Percentiles rank a stretch among this genome's conserved stretches.
Conservation (phyloP, 495 filamentous ascomycete species). For the Hypoxylon fuscum region DNA sequence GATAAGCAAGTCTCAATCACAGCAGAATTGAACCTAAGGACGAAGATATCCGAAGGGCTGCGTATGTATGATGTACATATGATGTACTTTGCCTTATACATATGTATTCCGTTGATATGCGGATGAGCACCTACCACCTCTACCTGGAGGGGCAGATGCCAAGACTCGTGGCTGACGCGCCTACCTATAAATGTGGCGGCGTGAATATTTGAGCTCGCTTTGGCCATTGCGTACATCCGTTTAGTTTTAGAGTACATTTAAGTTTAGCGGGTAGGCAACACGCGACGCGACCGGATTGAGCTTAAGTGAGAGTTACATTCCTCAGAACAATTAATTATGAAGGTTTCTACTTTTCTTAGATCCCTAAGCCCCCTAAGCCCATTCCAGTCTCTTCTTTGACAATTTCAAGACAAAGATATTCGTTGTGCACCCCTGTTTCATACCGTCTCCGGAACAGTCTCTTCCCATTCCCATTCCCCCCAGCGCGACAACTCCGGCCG, state of each 20-base stretch:
- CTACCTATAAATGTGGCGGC: not conserved
- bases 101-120: too few species aligned
- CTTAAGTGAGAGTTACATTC: conserved; percentile 7
- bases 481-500: conserved; percentile 30
- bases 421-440: conserved; percentile 29
- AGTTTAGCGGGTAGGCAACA: not conserved
- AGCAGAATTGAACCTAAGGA: too few species aligned
- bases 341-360: conserved; percentile 2
- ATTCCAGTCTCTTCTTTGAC: conserved; percentile 37
- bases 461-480: conserved; percentile 12
- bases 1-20: too few species aligned
- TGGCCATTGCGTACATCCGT: not conserved
- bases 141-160: too few species aligned
- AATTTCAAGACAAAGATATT: conserved; percentile 12
- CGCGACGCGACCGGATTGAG: conserved; percentile 35
- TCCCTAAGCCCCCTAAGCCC: conserved; percentile 3
- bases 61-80: too few species aligned
- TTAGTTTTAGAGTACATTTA: not conserved
- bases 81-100: too few species aligned
- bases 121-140: too few species aligned
- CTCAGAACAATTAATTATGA: conserved; percentile 6
- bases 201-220: not conserved
- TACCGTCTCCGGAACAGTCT: conserved; percentile 36
- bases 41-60: too few species aligned
- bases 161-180: not conserved